phyloP scores from a whole-genome alignment of 2,329 filamentous ascomycete species.

The Xylariomycetidae sp. region DNA sequence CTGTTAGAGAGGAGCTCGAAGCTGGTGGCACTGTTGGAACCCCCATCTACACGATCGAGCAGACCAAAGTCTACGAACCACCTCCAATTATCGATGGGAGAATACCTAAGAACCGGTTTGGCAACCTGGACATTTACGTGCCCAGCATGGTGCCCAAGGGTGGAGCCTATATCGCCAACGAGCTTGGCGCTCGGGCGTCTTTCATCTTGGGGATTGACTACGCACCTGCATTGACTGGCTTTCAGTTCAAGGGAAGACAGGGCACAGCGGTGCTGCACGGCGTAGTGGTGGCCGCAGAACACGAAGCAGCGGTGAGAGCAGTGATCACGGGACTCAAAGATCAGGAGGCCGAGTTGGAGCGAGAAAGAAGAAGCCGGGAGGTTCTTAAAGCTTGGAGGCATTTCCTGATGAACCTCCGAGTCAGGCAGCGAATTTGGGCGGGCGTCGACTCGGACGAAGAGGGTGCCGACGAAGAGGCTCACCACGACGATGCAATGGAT shows the following conservation, averaged over 20 bases:
- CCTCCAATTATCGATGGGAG: slow-evolving; percentile 68
- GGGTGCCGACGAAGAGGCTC: slow-evolving; percentile 37
- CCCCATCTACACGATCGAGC: slow-evolving; percentile 54
- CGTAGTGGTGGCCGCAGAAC: slow-evolving; percentile 67
- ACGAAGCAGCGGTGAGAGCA: slow-evolving; percentile 63
- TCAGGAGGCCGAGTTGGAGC: slow-evolving; percentile 56
- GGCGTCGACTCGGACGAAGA: slow-evolving; percentile 45
- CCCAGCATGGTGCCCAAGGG: slow-evolving; percentile 84
- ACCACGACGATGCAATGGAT: slow-evolving; percentile 23
- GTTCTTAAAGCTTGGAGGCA: slow-evolving; percentile 67
- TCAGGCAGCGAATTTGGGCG: slow-evolving; percentile 66
- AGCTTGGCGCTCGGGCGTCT: slow-evolving; percentile 64
- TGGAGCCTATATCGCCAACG: slow-evolving; percentile 62
- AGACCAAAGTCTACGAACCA: slow-evolving; percentile 68
- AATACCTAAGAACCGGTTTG: slow-evolving; percentile 86
- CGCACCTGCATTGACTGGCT: slow-evolving; percentile 84
- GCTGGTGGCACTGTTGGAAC: slow-evolving; percentile 41
- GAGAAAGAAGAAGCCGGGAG: slow-evolving; percentile 54
- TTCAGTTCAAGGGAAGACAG: slow-evolving; percentile 77
- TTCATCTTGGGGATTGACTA: slow-evolving; percentile 74
- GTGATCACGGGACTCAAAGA: slow-evolving; percentile 64
- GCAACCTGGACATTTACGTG: slow-evolving; percentile 91
- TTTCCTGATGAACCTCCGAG: slow-evolving; percentile 70
- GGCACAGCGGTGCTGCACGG: slow-evolving; percentile 81
- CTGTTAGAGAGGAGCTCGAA: slow-evolving; percentile 28